phyloP scores from a whole-genome alignment of 1,139 yeast species.

The Hyphopichia pseudoburtonii region DNA sequence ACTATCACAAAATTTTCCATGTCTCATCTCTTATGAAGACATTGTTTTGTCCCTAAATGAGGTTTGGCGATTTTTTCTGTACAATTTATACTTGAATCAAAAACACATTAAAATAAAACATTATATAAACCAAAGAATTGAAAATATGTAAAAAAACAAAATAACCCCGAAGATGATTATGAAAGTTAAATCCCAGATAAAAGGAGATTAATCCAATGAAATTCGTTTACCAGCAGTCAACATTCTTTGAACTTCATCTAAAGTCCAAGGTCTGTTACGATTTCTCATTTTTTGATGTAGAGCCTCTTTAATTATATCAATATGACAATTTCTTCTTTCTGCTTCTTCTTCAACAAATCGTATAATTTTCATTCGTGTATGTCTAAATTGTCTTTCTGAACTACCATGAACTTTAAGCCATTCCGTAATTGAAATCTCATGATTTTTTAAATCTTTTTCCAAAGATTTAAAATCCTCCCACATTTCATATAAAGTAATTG shows the following conservation, averaged over 20 bases:
- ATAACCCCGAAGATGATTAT: background rate
- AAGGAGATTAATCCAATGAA: slow-evolving; percentile 28
- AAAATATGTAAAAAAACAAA: no score
- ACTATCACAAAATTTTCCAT: no score
- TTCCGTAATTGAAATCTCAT: slow-evolving; percentile 32
- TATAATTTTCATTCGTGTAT: slow-evolving; percentile 34
- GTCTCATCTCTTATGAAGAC: no score
- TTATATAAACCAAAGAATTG: background rate
- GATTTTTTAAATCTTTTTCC: slow-evolving; percentile 26
- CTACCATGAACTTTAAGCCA: slow-evolving; percentile 38
- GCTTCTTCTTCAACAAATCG: slow-evolving; percentile 38
- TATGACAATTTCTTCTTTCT: slow-evolving; percentile 17
- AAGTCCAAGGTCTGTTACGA: slow-evolving; percentile 35
- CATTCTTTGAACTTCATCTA: slow-evolving; percentile 42
- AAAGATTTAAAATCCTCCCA: slow-evolving; percentile 40
- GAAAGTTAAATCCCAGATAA: background rate
- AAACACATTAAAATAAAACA: no score
- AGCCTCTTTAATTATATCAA: slow-evolving; percentile 30
- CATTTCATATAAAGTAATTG: slow-evolving; percentile 35
- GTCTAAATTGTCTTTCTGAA: slow-evolving; percentile 35
- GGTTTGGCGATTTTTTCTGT: no score
- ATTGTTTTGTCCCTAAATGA: no score
- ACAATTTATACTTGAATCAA: no score
- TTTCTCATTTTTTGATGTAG: slow-evolving; percentile 35
- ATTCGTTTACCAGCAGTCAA: slow-evolving; percentile 34